Evolutionary conservation across 2,329 filamentous ascomycete species (phyloP).

Genomic region (Colletotrichum trifolii): DNA sequence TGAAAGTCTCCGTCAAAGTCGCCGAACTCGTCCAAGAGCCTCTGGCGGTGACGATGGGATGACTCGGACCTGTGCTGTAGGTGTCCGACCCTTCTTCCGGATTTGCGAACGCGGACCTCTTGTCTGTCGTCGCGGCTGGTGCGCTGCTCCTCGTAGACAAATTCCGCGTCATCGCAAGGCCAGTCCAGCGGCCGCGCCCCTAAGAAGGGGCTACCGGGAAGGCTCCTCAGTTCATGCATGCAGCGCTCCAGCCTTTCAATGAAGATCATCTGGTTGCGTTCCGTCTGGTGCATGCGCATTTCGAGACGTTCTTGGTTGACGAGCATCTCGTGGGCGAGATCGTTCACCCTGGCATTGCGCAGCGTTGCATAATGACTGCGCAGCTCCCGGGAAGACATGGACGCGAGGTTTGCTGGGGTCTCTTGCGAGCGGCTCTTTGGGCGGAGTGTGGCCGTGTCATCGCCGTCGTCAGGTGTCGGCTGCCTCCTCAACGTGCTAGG

Average conservation of each 20-base stretch:
- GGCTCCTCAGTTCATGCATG: slow-evolving; percentile 27
- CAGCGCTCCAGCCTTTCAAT: slow-evolving; percentile 31
- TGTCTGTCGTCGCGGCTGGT: slow-evolving; percentile 17
- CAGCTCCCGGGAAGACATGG: slow-evolving; percentile 28
- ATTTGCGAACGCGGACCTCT: slow-evolving; percentile 19
- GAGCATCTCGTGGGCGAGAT: slow-evolving; percentile 37
- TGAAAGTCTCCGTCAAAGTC: slow-evolving; percentile 19
- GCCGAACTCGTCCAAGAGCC: not conserved
- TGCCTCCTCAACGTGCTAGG: not conserved
- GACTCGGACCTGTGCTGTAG: slow-evolving; percentile 19
- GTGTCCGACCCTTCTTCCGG: not conserved
- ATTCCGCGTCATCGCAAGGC: slow-evolving; percentile 15
- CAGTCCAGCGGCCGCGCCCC: slow-evolving; percentile 11
- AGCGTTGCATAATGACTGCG: slow-evolving; percentile 35
- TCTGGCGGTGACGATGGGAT: not conserved
- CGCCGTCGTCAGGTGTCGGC: not conserved
- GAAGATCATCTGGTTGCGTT: slow-evolving; percentile 35
- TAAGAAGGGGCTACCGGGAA: slow-evolving; percentile 7
- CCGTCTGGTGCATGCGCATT: slow-evolving; percentile 34
- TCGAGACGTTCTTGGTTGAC: slow-evolving; percentile 36
- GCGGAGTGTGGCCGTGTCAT: slow-evolving; percentile 17
- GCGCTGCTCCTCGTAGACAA: slow-evolving; percentile 30
- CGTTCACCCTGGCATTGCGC: slow-evolving; percentile 20
- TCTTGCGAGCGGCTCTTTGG: slow-evolving; percentile 17
- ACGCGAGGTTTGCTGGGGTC: not conserved